Evolutionary conservation across 495 filamentous ascomycete genomes (phyloP), one percentile per base, ranked within the genome.

Genomic region (Patellaria atrata): DNA sequence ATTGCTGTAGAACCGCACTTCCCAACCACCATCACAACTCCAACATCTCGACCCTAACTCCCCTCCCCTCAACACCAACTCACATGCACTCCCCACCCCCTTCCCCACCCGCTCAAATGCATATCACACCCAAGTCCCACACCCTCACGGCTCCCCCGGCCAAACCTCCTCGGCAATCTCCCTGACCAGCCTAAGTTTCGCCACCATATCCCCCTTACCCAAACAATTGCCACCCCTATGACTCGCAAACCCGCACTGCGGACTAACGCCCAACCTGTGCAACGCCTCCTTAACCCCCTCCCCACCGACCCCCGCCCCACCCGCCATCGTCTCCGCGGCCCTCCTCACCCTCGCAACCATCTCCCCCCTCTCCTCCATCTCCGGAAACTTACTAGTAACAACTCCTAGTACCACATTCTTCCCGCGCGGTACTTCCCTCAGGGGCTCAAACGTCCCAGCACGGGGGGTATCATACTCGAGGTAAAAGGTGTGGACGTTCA

Each of bases 381-480:
- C 64, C 12, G 72, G 62, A 48, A 70, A 68, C 56, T 79, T 77
- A 45, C 68, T 74, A 26, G 71, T 73, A 52, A 79, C 70, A 18
- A 75, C 67, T 23, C 74, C 74, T 3, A 79, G 57, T 6, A 79
- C 70, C 16, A 75, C 71, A 27, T 69, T 68, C 65, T 79, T 77
- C 59, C 68, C 55, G 54, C 65, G 64, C 25, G 74, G 74, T 27
- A 79, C 59, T 44, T 63, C 60, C 28, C 63, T 60, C 30, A 77
- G 60, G n/a, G 74, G 74, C 46, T 72, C 67, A 52, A 77, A 79
- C 22, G 71, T 70, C 23, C 74, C 74, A 1, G 72, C 73, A 5
- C 74, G 70, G 31, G 66, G 64, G 20, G 75, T 76, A 51, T 79
- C 74, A 46, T 70, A 79, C 56, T 79, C 74, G 40, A 79, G 65